A percentile compares a stretch with the other conserved stretches of the same genome.
Conservation (phyloP, 1,284 basidiomycete species). For the Kalmanozyma brasiliensis region DNA sequence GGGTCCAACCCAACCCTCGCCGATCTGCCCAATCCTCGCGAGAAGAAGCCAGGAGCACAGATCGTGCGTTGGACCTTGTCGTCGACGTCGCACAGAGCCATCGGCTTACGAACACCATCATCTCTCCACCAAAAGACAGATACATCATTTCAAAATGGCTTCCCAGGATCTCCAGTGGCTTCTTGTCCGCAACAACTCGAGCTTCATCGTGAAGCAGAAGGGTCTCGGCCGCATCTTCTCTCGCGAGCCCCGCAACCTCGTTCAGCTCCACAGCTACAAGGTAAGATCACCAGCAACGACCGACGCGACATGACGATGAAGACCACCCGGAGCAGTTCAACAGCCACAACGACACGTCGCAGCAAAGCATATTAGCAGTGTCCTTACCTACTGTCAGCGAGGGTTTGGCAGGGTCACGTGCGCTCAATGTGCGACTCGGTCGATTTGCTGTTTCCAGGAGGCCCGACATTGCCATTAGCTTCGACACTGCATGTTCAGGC, state of each 20-base stretch:
- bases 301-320: not conserved
- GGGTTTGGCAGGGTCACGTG: too few species aligned
- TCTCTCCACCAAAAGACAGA: conserved; percentile 12
- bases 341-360: not conserved
- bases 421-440: too few species aligned
- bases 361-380: too few species aligned
- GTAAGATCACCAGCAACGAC: conserved; percentile 28
- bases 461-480: not conserved
- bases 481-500: too few species aligned
- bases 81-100: not conserved
- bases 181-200: conserved; percentile 60
- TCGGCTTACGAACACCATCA: conserved; percentile 32
- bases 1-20: too few species aligned
- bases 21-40: too few species aligned
- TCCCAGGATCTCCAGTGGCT: conserved; percentile 68
- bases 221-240: conserved; percentile 65
- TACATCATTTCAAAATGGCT: conserved; percentile 45
- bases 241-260: conserved; percentile 64
- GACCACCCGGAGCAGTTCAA: conserved; percentile 5
- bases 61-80: not conserved
- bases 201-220: conserved; percentile 67
- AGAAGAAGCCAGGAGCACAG: conserved; percentile 5
- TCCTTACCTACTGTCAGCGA: too few species aligned
- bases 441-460: too few species aligned
- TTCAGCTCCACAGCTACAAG: conserved; percentile 66